A percentile compares a stretch with the other conserved stretches of the same genome.
These are phyloP conservation scores for Sequoia sempervirens DNA, from an alignment of 75 land plant genomes.

Conservation along the genomic window DNA sequence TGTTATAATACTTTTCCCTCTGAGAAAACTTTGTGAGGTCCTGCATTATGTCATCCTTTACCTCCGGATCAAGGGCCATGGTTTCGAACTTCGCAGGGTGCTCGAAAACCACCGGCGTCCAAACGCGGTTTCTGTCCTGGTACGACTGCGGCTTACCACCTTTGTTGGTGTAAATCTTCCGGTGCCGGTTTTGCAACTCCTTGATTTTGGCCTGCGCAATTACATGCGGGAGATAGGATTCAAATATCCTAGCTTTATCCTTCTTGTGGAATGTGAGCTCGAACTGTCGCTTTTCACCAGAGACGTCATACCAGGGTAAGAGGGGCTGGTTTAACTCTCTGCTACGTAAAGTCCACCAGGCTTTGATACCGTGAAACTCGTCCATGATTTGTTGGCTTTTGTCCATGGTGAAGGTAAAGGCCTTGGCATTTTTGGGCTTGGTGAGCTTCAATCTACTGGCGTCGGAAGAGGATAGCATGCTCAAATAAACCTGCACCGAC, in stretches of 20 bases:
- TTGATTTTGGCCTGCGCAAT: no score
- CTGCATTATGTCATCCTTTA: slow-evolving; percentile 44
- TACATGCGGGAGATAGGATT: slow-evolving; percentile 36
- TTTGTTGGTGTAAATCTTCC: slow-evolving; percentile 5
- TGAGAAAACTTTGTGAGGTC: slow-evolving; percentile 34
- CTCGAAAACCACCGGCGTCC: no score
- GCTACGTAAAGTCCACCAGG: slow-evolving; percentile 8
- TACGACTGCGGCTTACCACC: background rate
- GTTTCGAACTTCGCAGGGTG: no score
- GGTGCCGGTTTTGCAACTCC: no score
- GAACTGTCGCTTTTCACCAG: slow-evolving; percentile 30
- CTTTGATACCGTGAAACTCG: background rate
- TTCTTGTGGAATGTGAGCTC: slow-evolving; percentile 33
- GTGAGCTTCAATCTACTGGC: slow-evolving; percentile 4
- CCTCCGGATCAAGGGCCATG: slow-evolving; percentile 19
- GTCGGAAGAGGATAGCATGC: slow-evolving; percentile 7
- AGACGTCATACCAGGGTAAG: background rate
- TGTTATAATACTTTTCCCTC: slow-evolving; percentile 14
- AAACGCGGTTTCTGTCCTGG: no score
- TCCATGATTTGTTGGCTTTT: no score
- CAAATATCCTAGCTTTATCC: slow-evolving; percentile 3
- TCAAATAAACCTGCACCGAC: background rate
- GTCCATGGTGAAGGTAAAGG: no score
- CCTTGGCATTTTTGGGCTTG: background rate
- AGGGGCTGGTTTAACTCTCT: background rate